Evolutionary conservation across 2,329 filamentous ascomycete genomes (phyloP).

Genomic region (Colletotrichum orbiculare): DNA sequence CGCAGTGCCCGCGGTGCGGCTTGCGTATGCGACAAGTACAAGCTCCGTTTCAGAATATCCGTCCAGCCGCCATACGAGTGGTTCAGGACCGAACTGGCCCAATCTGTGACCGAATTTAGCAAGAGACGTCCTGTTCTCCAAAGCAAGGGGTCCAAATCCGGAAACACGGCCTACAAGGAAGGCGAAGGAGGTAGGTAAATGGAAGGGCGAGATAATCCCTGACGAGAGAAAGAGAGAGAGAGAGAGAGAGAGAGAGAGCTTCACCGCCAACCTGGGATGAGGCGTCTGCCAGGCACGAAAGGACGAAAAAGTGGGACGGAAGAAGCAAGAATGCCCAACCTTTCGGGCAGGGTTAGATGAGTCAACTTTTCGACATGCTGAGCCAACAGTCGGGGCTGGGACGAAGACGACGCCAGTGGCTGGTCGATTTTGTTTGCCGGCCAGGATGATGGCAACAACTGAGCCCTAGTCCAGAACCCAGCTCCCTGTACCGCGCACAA

Average conservation of each 20-base stretch:
- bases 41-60: conserved; percentile 37
- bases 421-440: conserved; percentile 17
- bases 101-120: conserved; percentile 20
- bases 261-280: conserved; percentile 39
- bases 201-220: conserved; percentile 37
- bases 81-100: conserved; percentile 16
- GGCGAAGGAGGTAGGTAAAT: conserved; percentile 35
- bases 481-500: conserved; percentile 27
- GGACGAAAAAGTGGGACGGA: conserved; percentile 34
- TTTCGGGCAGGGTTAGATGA: conserved; percentile 37
- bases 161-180: conserved; percentile 21
- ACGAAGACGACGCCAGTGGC: conserved; percentile 25
- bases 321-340: conserved; percentile 39
- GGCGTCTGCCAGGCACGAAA: conserved; percentile 35
- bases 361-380: conserved; percentile 30
- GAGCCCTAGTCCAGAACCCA: conserved; percentile 22
- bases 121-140: conserved; percentile 13
- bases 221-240: conserved; percentile 1
- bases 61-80: conserved; percentile 26
- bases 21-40: conserved; percentile 27
- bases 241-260: conserved; percentile 27
- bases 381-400: conserved; percentile 16
- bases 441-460: background rate
- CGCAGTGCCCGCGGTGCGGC: conserved; percentile 13
- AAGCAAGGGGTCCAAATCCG: conserved; percentile 32